Evolutionary conservation across 169 alveolate species (phyloP), one percentile per base, ranked within the genome.

Genomic region (Perkinsus marinus): DNA sequence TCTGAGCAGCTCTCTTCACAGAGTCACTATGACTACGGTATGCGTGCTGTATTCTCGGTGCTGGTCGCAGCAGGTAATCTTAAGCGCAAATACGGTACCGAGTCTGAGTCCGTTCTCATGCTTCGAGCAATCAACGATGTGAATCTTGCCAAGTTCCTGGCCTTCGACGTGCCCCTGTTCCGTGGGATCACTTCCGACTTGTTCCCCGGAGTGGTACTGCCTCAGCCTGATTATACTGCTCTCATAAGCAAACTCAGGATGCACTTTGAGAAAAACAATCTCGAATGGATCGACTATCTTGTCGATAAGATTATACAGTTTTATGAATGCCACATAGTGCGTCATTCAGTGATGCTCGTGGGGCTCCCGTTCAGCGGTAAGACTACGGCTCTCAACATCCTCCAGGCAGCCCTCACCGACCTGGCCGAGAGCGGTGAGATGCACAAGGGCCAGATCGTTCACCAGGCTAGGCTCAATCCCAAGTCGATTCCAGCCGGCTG

Each of bases 21-120:
- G 94, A 94, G 94, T 94, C 99, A 98, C 92, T 98, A 97, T 92
- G 98, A 98, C 96, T 98, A 98, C 98, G 99, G 99, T 91, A 96
- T 98, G 92, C 96, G 99, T 92, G 98, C 98, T 43, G 97, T 98
- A 90, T 96, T 96, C 94, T 97, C 98, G 17, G 99, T 98, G 93
- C 94, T 98, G 92, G 98, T 97, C 92, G 98, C 96, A 43, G 99
- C 99, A 2, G 99, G 99, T 34, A 97, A 97, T 90, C 95, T 97
- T 93, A 98, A 97, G 93, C 95, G 99, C 94, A 97, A 97, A 90
- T 97, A 96, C 93, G 96, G 98, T 46, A 92, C 94, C 92, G 96
- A 96, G 95, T 93, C 94, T 89, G 99, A 98, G 93, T 93, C 95
- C 91, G 97, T 97, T 89, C 92, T 95, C 90, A 93, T 95, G 93